Conservation (phyloP, 352 stramenopile genomes). For the Globisporangium lucens region DNA sequence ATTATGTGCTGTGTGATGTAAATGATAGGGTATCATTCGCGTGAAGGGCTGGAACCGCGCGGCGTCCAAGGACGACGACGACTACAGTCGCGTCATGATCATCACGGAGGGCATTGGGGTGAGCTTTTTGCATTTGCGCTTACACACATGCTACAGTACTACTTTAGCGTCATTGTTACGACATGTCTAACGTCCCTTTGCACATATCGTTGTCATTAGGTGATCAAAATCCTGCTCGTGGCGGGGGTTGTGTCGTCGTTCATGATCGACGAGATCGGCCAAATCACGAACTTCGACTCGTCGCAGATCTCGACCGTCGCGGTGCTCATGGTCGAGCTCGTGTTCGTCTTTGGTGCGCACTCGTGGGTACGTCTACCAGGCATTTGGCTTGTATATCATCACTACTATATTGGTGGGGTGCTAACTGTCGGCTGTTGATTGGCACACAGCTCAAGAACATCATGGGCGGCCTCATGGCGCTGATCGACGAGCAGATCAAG, state of each 20-base stretch:
- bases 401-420: constrained; percentile 13
- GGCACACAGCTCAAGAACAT: constrained; percentile 77
- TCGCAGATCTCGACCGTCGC: constrained; percentile 75
- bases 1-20: not conserved
- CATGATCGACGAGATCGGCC: constrained; percentile 78
- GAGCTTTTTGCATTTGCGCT: not conserved
- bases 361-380: constrained; percentile 55
- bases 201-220: constrained; percentile 21
- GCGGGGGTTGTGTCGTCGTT: constrained; percentile 79
- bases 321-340: constrained; percentile 76
- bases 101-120: constrained; percentile 81
- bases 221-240: constrained; percentile 85
- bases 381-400: not conserved
- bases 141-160: not conserved
- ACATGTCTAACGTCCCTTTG: not conserved
- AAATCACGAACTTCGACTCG: constrained; percentile 79
- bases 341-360: constrained; percentile 75
- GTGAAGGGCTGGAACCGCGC: constrained; percentile 77
- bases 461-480: constrained; percentile 74
- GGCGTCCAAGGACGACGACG: constrained; percentile 70
- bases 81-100: constrained; percentile 86
- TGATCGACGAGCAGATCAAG: constrained; percentile 84
- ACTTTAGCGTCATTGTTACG: not conserved
- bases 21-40: constrained; percentile 61
- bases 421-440: not conserved